Evolutionary conservation across 192 early-diverging fungal species (phyloP), one percentile per base, ranked within the genome.

Genomic region (Podila epicladia): DNA sequence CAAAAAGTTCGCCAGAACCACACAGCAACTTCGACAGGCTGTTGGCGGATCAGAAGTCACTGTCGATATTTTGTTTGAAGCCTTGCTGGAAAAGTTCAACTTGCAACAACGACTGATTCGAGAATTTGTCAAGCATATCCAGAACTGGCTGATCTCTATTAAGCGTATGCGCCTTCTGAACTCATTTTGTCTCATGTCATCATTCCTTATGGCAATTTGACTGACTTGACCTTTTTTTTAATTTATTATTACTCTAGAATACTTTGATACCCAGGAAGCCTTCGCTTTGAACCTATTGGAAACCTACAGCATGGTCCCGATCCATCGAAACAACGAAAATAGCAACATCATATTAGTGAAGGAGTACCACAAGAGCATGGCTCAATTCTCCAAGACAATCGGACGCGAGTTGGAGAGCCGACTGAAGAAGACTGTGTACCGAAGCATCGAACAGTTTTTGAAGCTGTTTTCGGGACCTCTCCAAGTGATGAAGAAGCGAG

Each of bases 401-500:
- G 84, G 79, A 28, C 77, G 78, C 26, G 85, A 88, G 66, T 68
- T 88, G 29, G 86, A 80, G 58, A 49, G 9, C 7, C 45, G 71
- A 17, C 29, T 82, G 12, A 85, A 82, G 37, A 79, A 75, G 58
- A 75, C 72, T 0, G 75, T 89, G 11, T 88, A 86, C 71, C 75
- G 83, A 22, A 67, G 75, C 73, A 82, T 91, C 45, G 90, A 89
- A 22, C 71, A 48, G 8, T 86, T 84, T 59, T 48, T 91, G 32
- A 84, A 79, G 24, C 55, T 82, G 12, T 89, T 95, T 69, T 85
- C 87, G 48, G 89, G 88, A 15, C 94, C 93, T 11, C 71, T 84
- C 22, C 85, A 91, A 49, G 86, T 95, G 9, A 94, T 95, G 73
- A 86, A 90, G 61, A 95, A 94, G 65, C 82, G 94, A 20, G 87